A percentile compares a stretch with the other conserved stretches of the same genome.
phyloP scores from a whole-genome alignment of 2,329 filamentous ascomycete species.

The Plenodomus biglobosus region DNA sequence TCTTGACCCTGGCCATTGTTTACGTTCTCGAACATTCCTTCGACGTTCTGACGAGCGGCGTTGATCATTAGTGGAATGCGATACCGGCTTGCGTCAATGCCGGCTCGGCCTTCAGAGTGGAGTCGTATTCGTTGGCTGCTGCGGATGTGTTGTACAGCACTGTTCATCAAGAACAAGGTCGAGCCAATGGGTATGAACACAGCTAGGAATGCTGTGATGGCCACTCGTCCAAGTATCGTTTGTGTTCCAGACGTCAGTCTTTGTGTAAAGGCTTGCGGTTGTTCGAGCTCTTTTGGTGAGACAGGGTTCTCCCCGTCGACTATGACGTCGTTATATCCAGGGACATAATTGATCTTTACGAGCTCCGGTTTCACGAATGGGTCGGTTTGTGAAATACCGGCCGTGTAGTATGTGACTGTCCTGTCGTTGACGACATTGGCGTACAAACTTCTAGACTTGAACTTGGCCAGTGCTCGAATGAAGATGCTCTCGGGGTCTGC shows the following conservation, averaged over 20 bases:
- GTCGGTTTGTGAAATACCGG: conserved; percentile 73
- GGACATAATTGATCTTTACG: conserved; percentile 70
- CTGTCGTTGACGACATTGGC: conserved; percentile 85
- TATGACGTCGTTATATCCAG: conserved; percentile 73
- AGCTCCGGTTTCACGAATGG: conserved; percentile 70
- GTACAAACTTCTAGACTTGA: conserved; percentile 77
- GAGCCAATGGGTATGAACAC: conserved; percentile 75
- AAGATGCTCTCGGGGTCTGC: conserved; percentile 86
- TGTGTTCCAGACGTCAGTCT: conserved; percentile 40
- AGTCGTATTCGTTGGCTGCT: conserved; percentile 73
- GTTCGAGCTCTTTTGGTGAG: conserved; percentile 47
- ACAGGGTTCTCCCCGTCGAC: conserved; percentile 68
- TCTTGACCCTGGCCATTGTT: conserved; percentile 69
- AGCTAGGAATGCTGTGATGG: conserved; percentile 64
- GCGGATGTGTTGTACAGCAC: conserved; percentile 72
- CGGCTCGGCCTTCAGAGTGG: conserved; percentile 71
- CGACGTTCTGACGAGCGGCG: conserved; percentile 73
- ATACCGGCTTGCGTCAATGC: conserved; percentile 69
- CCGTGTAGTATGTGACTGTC: conserved; percentile 81
- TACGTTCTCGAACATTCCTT: conserved; percentile 74
- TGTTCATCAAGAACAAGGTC: conserved; percentile 72
- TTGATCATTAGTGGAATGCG: conserved; percentile 70
- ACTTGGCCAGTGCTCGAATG: conserved; percentile 73
- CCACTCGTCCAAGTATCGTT: conserved; percentile 56
- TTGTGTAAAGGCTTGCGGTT: conserved; percentile 39